Evolutionary conservation across 2,329 filamentous ascomycete species (phyloP), one percentile per base, ranked within the genome.

Genomic region (Colletotrichum cuscutae): DNA sequence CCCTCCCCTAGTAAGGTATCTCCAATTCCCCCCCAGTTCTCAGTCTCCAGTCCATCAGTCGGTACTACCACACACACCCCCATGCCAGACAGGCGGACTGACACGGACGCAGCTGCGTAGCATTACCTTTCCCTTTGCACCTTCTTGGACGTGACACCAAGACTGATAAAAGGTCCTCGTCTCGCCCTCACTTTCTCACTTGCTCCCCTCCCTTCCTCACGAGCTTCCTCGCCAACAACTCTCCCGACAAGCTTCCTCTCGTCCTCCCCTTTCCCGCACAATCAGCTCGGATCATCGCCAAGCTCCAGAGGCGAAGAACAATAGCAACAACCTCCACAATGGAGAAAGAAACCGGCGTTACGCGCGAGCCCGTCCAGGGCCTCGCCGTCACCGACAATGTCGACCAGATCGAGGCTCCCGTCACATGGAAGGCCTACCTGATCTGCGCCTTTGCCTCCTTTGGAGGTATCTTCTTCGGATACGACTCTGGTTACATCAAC

Each of bases 381-480:
- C 83, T 87, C 73, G 80, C 82, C 61, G 80, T 81, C 68, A 86
- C 87, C 75, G 78, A 83, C 74, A 88, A 92, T 81, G 83, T 91
- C 75, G 84, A 85, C 76, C 85, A 87, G 75, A 88, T 93, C 79
- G 91, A 93, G 86, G 91, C 91, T 13, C 91, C 91, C 76, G 88
- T 93, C 77, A 93, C 91, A 76, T 83, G 89, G 82, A 91, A 91
- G 85, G 91, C 91, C 68, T 93, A 93, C 81, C 74, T 92, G 63
- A 88, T 93, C 79, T 93, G 91, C 82, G 91, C 90, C 75, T 93
- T 93, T 75, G 91, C 91, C 73, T 90, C 91, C 42, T 92, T 93
- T 74, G 91, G 91, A 78, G 91, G 90, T 82, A 93, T 94, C 83
- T 92, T 94, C 85, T 93, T 94, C 83, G 93, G 93, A 62, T 95